Percentiles rank a stretch among this genome's conserved stretches.
phyloP scores from a whole-genome alignment of 495 filamentous ascomycete genomes.

The Podospora pseudocomata region DNA sequence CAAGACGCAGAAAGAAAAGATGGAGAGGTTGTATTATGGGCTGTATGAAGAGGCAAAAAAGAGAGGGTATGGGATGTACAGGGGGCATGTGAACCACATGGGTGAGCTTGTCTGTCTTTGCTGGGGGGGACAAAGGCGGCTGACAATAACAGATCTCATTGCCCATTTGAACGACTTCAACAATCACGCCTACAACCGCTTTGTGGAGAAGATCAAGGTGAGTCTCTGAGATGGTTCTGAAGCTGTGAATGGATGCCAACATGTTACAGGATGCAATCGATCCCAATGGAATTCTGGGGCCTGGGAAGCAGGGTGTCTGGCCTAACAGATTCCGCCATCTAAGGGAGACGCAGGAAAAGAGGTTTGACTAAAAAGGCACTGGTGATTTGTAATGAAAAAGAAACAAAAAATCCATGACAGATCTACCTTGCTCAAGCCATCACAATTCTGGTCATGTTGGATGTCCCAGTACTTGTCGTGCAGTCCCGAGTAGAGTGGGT shows the following conservation, averaged over 20 bases:
- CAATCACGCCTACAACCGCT: constrained; percentile 40
- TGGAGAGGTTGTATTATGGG: constrained; percentile 31
- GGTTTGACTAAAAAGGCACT: not conserved
- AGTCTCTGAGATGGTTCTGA: not conserved
- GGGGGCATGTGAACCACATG: constrained; percentile 45
- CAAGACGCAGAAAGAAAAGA: constrained; percentile 28
- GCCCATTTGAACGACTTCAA: constrained; percentile 45
- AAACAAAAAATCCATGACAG: no score
- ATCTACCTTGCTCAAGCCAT: no score
- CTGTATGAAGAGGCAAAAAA: constrained; percentile 37
- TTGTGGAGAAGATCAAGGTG: constrained; percentile 44
- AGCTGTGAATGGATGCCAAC: not conserved
- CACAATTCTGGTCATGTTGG: no score
- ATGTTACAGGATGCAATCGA: constrained; percentile 29
- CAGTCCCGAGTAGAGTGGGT: no score
- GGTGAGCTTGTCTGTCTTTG: constrained; percentile 23
- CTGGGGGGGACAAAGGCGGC: not conserved
- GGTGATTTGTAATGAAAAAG: no score
- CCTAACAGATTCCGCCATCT: constrained; percentile 28
- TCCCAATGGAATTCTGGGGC: constrained; percentile 33
- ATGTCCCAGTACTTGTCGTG: no score
- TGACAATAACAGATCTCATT: constrained; percentile 35
- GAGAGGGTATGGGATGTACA: constrained; percentile 42
- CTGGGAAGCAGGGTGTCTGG: constrained; percentile 38
- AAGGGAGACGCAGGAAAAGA: constrained; percentile 13